Percentiles rank a stretch among this genome's conserved stretches.
These are phyloP conservation scores for Nitzschia sp. DNA, from an alignment of 108 stramenopile genomes.

Conservation along the genomic window DNA sequence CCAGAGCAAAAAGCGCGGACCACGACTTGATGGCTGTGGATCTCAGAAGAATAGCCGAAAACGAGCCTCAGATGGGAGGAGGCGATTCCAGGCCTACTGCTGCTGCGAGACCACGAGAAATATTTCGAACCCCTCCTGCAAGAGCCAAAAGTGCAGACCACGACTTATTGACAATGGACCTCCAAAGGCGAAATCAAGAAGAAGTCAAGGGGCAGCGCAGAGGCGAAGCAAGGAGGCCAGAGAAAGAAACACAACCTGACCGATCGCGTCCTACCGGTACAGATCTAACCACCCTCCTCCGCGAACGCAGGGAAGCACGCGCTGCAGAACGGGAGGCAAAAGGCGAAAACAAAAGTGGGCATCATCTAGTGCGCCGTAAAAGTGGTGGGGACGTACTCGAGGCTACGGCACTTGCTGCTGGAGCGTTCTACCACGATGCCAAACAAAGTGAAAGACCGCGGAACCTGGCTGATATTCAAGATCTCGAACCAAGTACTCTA, in stretches of 20 bases:
- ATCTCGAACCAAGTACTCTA: not conserved
- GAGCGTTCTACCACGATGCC: no score
- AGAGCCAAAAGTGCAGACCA: slow-evolving; percentile 24
- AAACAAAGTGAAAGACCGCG: no score
- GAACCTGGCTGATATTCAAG: not conserved
- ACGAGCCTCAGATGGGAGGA: not conserved
- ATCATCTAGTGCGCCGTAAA: slow-evolving; percentile 1
- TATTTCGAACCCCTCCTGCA: not conserved
- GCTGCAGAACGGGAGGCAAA: slow-evolving; percentile 22
- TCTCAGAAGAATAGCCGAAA: not conserved
- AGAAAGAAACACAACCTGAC: not conserved
- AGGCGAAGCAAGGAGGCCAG: not conserved
- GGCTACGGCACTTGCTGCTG: not conserved
- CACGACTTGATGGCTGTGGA: slow-evolving; percentile 11
- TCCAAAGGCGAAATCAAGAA: not conserved
- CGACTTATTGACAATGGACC: slow-evolving; percentile 10
- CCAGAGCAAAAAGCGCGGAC: slow-evolving; percentile 20
- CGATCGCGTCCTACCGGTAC: not conserved
- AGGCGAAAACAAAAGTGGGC: not conserved
- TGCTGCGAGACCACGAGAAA: not conserved
- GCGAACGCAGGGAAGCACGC: slow-evolving; percentile 32
- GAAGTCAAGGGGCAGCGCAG: not conserved
- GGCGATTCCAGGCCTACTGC: not conserved
- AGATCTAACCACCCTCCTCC: slow-evolving; percentile 21
- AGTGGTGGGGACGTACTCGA: not conserved